Evolutionary conservation across 2,329 filamentous ascomycete species (phyloP), one percentile per base, ranked within the genome.

Genomic region (Grosmannia clavigera): DNA sequence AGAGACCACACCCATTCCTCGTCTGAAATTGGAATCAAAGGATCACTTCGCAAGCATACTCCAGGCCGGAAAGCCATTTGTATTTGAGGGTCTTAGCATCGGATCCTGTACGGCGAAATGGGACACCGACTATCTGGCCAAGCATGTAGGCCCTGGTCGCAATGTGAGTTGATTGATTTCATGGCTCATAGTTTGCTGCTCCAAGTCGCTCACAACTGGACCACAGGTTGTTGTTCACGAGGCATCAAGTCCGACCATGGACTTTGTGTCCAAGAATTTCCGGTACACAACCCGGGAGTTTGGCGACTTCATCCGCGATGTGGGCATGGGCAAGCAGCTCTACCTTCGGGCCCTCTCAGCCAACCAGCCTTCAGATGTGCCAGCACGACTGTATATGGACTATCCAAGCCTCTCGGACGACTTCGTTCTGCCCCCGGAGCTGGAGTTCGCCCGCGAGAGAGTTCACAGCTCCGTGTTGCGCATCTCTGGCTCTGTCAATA

Each of bases 261-360:
- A 89, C 65, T 95, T 96, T 68, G 84, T 84, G 61, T 76, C 78
- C 54, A 95, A 95, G 72, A 95, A 95, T 70, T 95, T 95, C 68
- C 73, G 75, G 46, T 95, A 95, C 68, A 76, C 80, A 10, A 88
- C 83, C 4, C 84, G 85, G 63, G 68, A 75, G 2, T 90, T 95
- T 65, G 80, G 78, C 1, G 72, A 78, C 0, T 91, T 95, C 68
- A 75, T 92, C 57, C 70, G 81, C 40, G 78, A 81, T 57, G 81
- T 84, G 22, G 71, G 78, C 25, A 69, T 70, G 5, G 87, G 87
- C 12, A 79, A 78, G 50, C 81, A 79, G 62, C 74, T 91, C 43
- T 96, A 95, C 69, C 75, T 95, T n/a, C 85, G 91, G 31, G 84
- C 89, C 2, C 76, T 95, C 2, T 92, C 90, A 0, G 76, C 78